Evolutionary conservation across 495 filamentous ascomycete species (phyloP).

Genomic region (Symbiotaphrina buchneri): DNA sequence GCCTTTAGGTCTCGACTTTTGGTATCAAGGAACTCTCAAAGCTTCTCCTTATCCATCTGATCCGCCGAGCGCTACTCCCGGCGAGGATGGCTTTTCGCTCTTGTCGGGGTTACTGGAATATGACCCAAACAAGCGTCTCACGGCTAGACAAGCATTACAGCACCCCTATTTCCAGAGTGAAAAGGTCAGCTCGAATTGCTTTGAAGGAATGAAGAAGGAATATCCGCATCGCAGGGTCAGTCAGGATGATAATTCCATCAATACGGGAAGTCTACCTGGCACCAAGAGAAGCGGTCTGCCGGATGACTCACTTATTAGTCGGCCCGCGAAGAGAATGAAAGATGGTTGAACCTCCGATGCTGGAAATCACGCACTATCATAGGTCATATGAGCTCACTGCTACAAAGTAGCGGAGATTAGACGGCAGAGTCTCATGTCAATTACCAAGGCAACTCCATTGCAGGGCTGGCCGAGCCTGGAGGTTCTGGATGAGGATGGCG

Average conservation of each 20-base stretch:
- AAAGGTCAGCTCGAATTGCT: slow-evolving; percentile 56
- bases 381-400: no score
- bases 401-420: no score
- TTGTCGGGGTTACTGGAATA: slow-evolving; percentile 70
- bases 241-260: slow-evolving; percentile 86
- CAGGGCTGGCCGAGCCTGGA: no score
- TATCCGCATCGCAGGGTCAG: slow-evolving; percentile 83
- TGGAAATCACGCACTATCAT: no score
- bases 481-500: no score
- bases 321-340: slow-evolving; percentile 41
- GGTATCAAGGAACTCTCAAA: slow-evolving; percentile 40
- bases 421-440: no score
- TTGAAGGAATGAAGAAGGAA: slow-evolving; percentile 65
- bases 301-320: slow-evolving; percentile 51
- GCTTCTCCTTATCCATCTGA: slow-evolving; percentile 21
- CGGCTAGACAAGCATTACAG: slow-evolving; percentile 62
- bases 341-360: slow-evolving; percentile 23
- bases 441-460: no score
- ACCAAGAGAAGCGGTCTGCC: slow-evolving; percentile 78
- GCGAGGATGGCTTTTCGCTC: slow-evolving; percentile 57
- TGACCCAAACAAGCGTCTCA: slow-evolving; percentile 73
- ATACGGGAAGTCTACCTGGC: slow-evolving; percentile 66
- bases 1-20: slow-evolving; percentile 29
- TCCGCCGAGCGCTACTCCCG: slow-evolving; percentile 30
- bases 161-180: slow-evolving; percentile 69